Percentiles rank a stretch among this genome's conserved stretches.
phyloP scores from a whole-genome alignment of 225 moss, liverwort and hornwort genomes.

The Pseudisothecium myosuroides region DNA sequence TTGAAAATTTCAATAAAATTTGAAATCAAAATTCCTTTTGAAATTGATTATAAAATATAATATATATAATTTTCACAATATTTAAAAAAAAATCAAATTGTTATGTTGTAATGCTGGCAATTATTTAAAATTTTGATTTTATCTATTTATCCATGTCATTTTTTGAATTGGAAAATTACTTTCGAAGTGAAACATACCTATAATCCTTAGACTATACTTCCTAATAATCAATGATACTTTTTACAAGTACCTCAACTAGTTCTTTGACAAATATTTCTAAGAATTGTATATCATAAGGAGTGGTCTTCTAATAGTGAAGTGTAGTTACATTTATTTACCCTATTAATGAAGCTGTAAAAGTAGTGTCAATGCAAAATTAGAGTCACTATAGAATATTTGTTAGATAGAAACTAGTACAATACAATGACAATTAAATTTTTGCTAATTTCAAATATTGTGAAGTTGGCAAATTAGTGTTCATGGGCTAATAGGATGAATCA shows the following conservation, averaged over 20 bases:
- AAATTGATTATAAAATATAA: not conserved
- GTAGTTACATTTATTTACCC: not conserved
- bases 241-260: not conserved
- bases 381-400: not conserved
- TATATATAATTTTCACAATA: not conserved
- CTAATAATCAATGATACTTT: not conserved
- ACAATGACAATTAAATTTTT: not conserved
- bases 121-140: too few species aligned
- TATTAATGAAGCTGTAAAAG: not conserved
- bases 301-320: not conserved
- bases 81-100: too few species aligned
- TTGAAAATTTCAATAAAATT: not conserved
- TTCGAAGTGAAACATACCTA: not conserved
- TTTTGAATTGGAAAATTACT: not conserved
- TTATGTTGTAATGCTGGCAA: rapidly evolving
- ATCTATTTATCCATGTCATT: not conserved
- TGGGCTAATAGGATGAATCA: not conserved
- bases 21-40: not conserved
- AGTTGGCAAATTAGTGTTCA: too few species aligned
- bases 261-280: not conserved
- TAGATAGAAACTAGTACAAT: not conserved
- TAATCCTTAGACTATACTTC: not conserved
- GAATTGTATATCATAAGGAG: rapidly evolving
- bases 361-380: not conserved
- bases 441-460: not conserved